These are phyloP conservation scores for Pythium guiyangense DNA, from an alignment of 352 stramenopile genomes.

Conservation along the genomic window DNA sequence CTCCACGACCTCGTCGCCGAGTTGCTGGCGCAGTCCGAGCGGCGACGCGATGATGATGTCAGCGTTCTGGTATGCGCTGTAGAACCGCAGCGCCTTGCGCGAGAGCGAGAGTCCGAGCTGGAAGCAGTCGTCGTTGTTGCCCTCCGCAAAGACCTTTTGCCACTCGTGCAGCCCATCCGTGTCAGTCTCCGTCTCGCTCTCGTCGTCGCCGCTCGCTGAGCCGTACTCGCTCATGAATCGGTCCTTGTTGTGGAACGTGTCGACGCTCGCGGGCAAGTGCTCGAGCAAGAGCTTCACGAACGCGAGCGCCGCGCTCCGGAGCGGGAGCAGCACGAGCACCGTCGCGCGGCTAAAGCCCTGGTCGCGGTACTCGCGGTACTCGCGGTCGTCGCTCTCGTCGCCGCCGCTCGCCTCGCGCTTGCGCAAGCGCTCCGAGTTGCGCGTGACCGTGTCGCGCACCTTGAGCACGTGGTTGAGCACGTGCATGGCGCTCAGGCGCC, in stretches of 20 bases:
- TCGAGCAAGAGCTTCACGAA: constrained; percentile 66
- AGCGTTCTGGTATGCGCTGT: constrained; percentile 71
- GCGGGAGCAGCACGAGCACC: constrained; percentile 64
- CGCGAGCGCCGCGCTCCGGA: constrained; percentile 54
- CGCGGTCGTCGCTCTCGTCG: constrained; percentile 19
- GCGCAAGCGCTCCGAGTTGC: constrained; percentile 70
- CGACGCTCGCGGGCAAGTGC: constrained; percentile 50
- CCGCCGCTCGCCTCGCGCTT: constrained; percentile 27
- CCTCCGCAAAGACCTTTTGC: constrained; percentile 63
- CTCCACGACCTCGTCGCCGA: constrained; percentile 60
- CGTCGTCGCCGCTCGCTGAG: constrained; percentile 13
- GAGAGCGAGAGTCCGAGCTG: constrained; percentile 71
- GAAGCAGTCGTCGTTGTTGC: constrained; percentile 83
- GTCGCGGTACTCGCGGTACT: constrained; percentile 74
- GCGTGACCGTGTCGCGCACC: constrained; percentile 53
- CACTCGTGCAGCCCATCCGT: constrained; percentile 52
- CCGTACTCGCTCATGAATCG: constrained; percentile 68
- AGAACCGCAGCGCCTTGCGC: constrained; percentile 62
- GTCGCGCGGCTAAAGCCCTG: constrained; percentile 69
- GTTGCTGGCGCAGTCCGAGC: constrained; percentile 58
- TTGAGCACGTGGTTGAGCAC: constrained; percentile 80
- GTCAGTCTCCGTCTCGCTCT: constrained; percentile 15
- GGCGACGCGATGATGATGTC: constrained; percentile 77
- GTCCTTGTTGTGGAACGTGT: constrained; percentile 73
- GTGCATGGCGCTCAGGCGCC: constrained; percentile 66